phyloP scores from a whole-genome alignment of 169 alveolate genomes.

The Eimeria brunetti region DNA sequence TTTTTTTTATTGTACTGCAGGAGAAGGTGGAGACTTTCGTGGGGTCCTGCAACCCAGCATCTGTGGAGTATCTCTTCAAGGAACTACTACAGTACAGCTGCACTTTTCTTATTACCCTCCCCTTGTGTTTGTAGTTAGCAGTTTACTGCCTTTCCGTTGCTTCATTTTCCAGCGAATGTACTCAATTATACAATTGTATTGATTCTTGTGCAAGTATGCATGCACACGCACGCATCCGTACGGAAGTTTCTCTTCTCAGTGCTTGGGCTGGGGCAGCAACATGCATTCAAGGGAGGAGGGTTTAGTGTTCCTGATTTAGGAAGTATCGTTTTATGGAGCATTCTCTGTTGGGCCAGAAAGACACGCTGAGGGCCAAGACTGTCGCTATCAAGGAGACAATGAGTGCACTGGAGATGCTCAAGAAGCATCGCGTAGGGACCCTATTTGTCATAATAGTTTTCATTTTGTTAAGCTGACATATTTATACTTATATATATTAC shows the following conservation, averaged over 20 bases:
- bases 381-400: constrained; percentile 46
- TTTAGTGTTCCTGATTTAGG: neutral
- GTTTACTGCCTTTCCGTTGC: neutral
- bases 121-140: neutral
- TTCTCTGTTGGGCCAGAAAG: constrained; percentile 38
- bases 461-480: too few relatives aligned
- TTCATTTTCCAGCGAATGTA: too few relatives aligned
- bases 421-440: constrained; percentile 37
- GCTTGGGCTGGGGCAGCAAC: neutral
- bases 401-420: constrained; percentile 23
- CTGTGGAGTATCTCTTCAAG: constrained; percentile 46
- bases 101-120: neutral
- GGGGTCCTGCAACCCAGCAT: constrained; percentile 24
- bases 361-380: constrained; percentile 49
- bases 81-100: constrained; percentile 50
- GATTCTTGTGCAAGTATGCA: neutral
- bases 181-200: neutral
- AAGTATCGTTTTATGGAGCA: constrained; percentile 51
- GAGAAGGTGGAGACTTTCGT: constrained; percentile 57
- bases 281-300: neutral
- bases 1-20: neutral
- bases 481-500: too few relatives aligned
- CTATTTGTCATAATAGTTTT: too few relatives aligned
- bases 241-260: too few relatives aligned
- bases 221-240: too few relatives aligned